Percentiles rank a stretch among this genome's conserved stretches.
Evolutionary conservation across 192 early-diverging fungal species (phyloP).

Genomic region (Dissophora ornata): DNA sequence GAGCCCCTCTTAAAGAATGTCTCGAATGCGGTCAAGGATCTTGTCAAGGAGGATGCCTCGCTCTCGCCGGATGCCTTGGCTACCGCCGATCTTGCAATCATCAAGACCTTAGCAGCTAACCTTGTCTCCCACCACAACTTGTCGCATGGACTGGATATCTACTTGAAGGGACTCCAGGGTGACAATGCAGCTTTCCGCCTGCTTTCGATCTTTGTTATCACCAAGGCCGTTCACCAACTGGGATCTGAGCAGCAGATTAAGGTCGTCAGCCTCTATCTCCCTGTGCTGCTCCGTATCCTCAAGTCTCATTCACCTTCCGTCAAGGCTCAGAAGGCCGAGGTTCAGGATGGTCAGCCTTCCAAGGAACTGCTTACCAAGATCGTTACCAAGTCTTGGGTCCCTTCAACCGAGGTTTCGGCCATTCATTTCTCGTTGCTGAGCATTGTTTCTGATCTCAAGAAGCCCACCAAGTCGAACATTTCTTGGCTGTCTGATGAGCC

Average conservation of each 20-base stretch:
- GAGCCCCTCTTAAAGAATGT: constrained; percentile 44
- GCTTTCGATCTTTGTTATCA: constrained; percentile 58
- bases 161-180: constrained; percentile 49
- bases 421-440: constrained; percentile 51
- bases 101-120: constrained; percentile 55
- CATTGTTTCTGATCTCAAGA: constrained; percentile 45
- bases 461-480: constrained; percentile 16
- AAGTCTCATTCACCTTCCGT: constrained; percentile 4
- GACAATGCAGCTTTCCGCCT: constrained; percentile 21
- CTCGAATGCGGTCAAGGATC: constrained; percentile 13
- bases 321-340: constrained; percentile 11
- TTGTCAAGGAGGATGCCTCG: constrained; percentile 29
- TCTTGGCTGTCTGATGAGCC: constrained; percentile 31
- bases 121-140: constrained; percentile 24
- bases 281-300: constrained; percentile 29
- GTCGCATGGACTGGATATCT: constrained; percentile 38
- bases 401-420: constrained; percentile 41
- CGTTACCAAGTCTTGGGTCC: constrained; percentile 30
- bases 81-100: constrained; percentile 35
- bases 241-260: constrained; percentile 28
- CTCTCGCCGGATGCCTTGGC: constrained; percentile 12
- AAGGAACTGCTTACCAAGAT: constrained; percentile 38
- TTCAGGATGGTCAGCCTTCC: constrained; percentile 27
- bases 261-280: constrained; percentile 21
- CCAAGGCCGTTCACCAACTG: constrained; percentile 28